phyloP scores from a whole-genome alignment of 148 eudicot genomes.

The Cornus kousa region DNA sequence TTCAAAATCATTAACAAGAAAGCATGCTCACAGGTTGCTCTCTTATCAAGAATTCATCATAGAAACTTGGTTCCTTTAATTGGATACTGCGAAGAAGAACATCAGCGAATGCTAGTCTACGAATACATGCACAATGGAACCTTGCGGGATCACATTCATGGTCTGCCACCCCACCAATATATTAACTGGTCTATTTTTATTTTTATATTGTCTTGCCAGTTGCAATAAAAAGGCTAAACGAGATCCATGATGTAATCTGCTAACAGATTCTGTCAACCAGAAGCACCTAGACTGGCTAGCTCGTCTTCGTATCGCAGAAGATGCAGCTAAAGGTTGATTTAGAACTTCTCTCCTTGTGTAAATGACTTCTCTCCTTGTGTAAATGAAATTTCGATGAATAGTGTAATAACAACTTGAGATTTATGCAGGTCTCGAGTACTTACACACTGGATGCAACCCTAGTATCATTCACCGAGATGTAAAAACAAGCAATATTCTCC shows the following conservation, averaged over 20 bases:
- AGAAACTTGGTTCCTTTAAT: slow-evolving; percentile 91
- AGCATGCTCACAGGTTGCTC: slow-evolving; percentile 61
- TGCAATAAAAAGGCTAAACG: background rate
- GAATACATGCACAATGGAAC: slow-evolving; percentile 99
- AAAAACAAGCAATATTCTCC: slow-evolving; percentile 93
- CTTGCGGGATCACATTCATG: slow-evolving; percentile 82
- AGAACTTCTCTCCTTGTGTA: slow-evolving; percentile 8
- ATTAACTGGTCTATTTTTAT: background rate
- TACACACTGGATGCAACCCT: slow-evolving; percentile 97
- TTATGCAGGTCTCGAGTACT: slow-evolving; percentile 81
- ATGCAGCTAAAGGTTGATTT: slow-evolving; percentile 87
- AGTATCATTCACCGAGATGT: slow-evolving; percentile 94
- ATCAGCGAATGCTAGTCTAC: slow-evolving; percentile 80
- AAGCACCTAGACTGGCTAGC: slow-evolving; percentile 79
- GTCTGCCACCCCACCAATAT: slow-evolving; percentile 29
- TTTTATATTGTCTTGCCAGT: background rate
- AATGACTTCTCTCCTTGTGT: slow-evolving; percentile 4
- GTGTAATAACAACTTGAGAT: slow-evolving; percentile 4
- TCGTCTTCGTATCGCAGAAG: slow-evolving; percentile 89
- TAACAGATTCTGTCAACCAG: slow-evolving; percentile 56
- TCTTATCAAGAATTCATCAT: slow-evolving; percentile 91
- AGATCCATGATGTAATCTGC: slow-evolving; percentile 11
- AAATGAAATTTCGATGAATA: background rate
- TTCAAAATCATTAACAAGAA: background rate
- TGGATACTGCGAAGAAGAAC: slow-evolving; percentile 95